Conservation (phyloP, 2,329 filamentous ascomycete genomes). For the Dactylonectria estremocensis region DNA sequence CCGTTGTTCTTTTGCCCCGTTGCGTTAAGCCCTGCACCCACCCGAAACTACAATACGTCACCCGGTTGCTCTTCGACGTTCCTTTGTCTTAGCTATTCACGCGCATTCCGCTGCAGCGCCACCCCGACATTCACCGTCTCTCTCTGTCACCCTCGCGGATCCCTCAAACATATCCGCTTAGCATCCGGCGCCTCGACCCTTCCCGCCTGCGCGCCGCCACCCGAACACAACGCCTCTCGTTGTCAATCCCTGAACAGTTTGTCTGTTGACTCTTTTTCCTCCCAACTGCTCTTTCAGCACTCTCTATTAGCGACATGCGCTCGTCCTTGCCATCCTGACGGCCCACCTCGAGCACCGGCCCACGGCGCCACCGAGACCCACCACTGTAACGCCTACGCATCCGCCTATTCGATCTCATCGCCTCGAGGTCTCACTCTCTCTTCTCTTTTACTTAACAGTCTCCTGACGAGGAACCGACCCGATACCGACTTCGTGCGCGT, state of each 20-base stretch:
- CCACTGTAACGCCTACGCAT: conserved; percentile 25
- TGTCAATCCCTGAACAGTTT: not conserved
- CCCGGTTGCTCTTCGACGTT: conserved; percentile 18
- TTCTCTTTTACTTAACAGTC: conserved; percentile 24
- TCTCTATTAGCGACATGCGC: conserved; percentile 30
- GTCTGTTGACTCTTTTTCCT: not conserved
- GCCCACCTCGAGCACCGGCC: conserved; percentile 31
- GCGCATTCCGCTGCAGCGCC: not conserved
- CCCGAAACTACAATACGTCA: conserved; percentile 34
- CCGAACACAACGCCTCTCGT: not conserved
- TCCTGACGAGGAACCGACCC: conserved; percentile 19
- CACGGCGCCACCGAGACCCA: conserved; percentile 23
- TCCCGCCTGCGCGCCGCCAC: not conserved
- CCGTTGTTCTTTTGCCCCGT: conserved; percentile 41
- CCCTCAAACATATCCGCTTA: not conserved
- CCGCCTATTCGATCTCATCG: conserved; percentile 18
- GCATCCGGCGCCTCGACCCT: not conserved
- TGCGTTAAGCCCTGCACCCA: conserved; percentile 31
- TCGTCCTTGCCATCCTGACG: conserved; percentile 24
- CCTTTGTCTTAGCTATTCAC: conserved; percentile 6
- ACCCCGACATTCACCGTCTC: not conserved
- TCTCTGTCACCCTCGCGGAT: not conserved
- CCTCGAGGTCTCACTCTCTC: conserved; percentile 30
- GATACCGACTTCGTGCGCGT: conserved; percentile 23
- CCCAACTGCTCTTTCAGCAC: conserved; percentile 13